Percentiles rank a stretch among this genome's conserved stretches.
Evolutionary conservation across 2,329 filamentous ascomycete genomes (phyloP).

Genomic region (Cryphonectria nitschkei): DNA sequence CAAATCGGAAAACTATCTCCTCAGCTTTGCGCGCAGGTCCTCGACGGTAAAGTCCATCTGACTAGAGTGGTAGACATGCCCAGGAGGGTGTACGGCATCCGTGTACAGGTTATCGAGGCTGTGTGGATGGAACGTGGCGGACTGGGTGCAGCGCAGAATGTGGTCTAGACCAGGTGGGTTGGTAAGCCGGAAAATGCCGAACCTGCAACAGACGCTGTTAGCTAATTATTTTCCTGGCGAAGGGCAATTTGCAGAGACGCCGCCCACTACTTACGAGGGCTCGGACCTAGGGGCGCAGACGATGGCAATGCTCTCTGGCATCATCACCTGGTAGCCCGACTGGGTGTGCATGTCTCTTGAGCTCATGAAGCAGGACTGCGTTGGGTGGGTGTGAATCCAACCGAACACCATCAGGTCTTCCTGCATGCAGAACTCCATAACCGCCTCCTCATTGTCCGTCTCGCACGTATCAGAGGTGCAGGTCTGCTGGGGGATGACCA

Average conservation of each 20-base stretch:
- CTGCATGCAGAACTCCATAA: slow-evolving; percentile 87
- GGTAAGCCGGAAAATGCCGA: slow-evolving; percentile 90
- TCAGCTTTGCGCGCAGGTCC: slow-evolving; percentile 47
- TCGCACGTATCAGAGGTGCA: slow-evolving; percentile 94
- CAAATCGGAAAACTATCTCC: slow-evolving; percentile 1
- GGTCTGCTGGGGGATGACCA: slow-evolving; percentile 89
- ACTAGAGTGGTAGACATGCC: slow-evolving; percentile 71
- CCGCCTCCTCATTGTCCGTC: slow-evolving; percentile 80
- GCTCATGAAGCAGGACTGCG: slow-evolving; percentile 97
- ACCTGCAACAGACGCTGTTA: slow-evolving; percentile 59
- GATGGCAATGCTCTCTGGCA: slow-evolving; percentile 94
- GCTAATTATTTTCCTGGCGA: not conserved
- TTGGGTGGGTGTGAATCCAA: slow-evolving; percentile 98
- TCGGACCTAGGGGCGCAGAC: slow-evolving; percentile 86
- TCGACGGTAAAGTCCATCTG: slow-evolving; percentile 64
- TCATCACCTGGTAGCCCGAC: slow-evolving; percentile 92
- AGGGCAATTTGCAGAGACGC: not conserved
- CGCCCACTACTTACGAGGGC: slow-evolving; percentile 64
- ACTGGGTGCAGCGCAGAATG: slow-evolving; percentile 78
- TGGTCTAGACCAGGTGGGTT: slow-evolving; percentile 87
- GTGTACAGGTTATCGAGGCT: slow-evolving; percentile 74
- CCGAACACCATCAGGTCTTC: slow-evolving; percentile 85
- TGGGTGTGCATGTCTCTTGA: slow-evolving; percentile 93
- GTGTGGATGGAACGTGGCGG: slow-evolving; percentile 82
- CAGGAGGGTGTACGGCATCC: slow-evolving; percentile 66